Base-by-base conservation (phyloP, 805 yeast species). In the Candida palmyrensis region DNA sequence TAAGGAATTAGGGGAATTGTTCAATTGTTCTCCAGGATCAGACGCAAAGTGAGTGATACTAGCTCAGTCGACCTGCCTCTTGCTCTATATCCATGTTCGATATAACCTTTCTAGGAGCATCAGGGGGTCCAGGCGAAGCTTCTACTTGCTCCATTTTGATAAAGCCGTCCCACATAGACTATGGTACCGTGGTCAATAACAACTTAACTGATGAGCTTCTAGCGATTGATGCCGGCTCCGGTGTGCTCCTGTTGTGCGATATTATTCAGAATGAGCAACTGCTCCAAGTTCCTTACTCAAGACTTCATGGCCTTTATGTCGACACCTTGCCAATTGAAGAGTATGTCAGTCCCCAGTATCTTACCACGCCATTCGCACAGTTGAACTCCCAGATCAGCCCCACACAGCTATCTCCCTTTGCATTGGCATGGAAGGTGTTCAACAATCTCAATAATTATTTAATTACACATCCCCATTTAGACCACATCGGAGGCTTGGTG, bases 101-200 rank as follows among this genome's bases (percentile, higher is more conserved):
- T 39, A 44, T 83, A 13, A 75, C 82, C 1, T 72, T 81, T 17
- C 57, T 83, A 40, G 96, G 96, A 5, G 73, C 84, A 16, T 73
- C 85, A 2, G 96, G 96, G 5, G 96, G 96, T 2, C 96, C 96
- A 0, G 50, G 78, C 9, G 92, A 84, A 20, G 73, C 79, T 5
- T 60, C 68, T 12, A 84, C 82, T 3, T 85, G 90, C 42, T 68
- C 85, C 2, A 72, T 78, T 38, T 57, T 88, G 33, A 43, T 88
- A 13, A 82, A 84, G 47, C 79, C 87, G 0, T 47, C 68, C 2
- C 25, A 47, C 5, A 36, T 68, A 3, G 42, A 71, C 1, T 79
- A 73, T 48, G 37, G 42, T n/a, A 54, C 60, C 8, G 58, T 69
- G 18, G 43, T 59, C 4, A 38, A 42, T 8, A 29, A 49, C 10